These are phyloP conservation scores for Luffa acutangula DNA, from an alignment of 306 rosid species.

Conservation along the genomic window DNA sequence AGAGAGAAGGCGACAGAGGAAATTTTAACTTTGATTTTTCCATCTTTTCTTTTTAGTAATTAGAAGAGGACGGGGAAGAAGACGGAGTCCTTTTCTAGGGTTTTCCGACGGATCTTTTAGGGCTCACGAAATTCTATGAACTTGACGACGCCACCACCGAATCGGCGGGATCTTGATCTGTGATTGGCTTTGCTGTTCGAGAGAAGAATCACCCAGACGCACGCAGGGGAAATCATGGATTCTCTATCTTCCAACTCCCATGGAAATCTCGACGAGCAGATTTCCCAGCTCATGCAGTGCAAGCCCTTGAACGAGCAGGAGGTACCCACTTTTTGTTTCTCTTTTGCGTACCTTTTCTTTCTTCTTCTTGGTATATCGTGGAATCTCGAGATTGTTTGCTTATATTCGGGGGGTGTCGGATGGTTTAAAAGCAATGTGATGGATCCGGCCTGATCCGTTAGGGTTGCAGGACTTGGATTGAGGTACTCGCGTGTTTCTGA, in stretches of 20 bases:
- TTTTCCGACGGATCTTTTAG: conserved; percentile 15
- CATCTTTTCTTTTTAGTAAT: neutral
- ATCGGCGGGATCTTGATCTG: conserved; percentile 30
- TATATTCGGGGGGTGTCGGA: neutral
- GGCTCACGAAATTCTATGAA: conserved; percentile 40
- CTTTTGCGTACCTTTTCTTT: neutral
- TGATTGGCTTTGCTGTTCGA: conserved; percentile 6
- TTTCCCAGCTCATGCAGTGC: conserved; percentile 99
- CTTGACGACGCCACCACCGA: conserved; percentile 15
- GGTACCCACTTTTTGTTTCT: conserved; percentile 19
- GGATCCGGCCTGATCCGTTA: conserved; percentile 30
- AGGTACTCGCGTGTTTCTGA: neutral
- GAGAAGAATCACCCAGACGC: neutral
- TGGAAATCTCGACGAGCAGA: conserved; percentile 86
- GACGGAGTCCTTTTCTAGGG: conserved; percentile 13
- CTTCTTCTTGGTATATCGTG: neutral
- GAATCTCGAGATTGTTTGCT: neutral
- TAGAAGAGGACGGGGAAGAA: neutral
- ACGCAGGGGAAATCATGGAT: conserved; percentile 39
- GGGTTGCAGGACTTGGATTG: neutral
- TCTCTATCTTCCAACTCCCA: conserved; percentile 71
- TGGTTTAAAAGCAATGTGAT: conserved; percentile 7
- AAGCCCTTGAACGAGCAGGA: conserved; percentile 93
- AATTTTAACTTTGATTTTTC: neutral
- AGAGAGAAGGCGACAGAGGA: neutral